These are phyloP conservation scores for Ensete glaucum DNA, from an alignment of 176 grass and related monocot genomes.

Conservation along the genomic window DNA sequence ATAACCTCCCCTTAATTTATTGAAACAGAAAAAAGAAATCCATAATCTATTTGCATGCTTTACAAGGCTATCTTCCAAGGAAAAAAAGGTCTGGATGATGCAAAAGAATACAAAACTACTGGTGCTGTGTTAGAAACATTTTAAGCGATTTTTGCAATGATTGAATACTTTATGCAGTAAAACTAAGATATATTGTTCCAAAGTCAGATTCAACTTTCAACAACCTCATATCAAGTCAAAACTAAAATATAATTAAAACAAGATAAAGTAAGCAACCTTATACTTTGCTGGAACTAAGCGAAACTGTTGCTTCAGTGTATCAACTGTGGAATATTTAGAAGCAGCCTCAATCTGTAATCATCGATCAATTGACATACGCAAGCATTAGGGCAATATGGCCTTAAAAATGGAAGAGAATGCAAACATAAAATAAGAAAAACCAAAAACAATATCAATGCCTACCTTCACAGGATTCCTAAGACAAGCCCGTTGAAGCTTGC, in stretches of 20 bases:
- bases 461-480: slow-evolving; percentile 91
- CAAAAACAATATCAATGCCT: slow-evolving; percentile 2
- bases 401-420: slow-evolving; percentile 1
- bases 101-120: too few relatives aligned
- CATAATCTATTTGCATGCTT: too few relatives aligned
- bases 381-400: neutral
- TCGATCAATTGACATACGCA: neutral
- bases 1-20: too few relatives aligned
- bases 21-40: too few relatives aligned
- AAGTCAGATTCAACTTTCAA: neutral
- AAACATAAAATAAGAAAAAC: neutral
- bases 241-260: neutral
- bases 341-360: slow-evolving; percentile 47
- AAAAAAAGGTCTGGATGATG: too few relatives aligned
- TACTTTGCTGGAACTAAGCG: slow-evolving; percentile 58
- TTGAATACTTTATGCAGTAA: neutral
- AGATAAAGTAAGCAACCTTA: slow-evolving; percentile 36
- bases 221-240: neutral
- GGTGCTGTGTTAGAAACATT: too few relatives aligned
- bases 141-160: neutral
- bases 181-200: neutral
- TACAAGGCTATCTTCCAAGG: too few relatives aligned
- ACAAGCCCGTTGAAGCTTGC: slow-evolving; percentile 85
- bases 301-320: slow-evolving; percentile 74
- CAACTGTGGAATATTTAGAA: slow-evolving; percentile 86